Base-by-base conservation (phyloP, 176 grass and related monocot species). In the Oryza australiensis region DNA sequence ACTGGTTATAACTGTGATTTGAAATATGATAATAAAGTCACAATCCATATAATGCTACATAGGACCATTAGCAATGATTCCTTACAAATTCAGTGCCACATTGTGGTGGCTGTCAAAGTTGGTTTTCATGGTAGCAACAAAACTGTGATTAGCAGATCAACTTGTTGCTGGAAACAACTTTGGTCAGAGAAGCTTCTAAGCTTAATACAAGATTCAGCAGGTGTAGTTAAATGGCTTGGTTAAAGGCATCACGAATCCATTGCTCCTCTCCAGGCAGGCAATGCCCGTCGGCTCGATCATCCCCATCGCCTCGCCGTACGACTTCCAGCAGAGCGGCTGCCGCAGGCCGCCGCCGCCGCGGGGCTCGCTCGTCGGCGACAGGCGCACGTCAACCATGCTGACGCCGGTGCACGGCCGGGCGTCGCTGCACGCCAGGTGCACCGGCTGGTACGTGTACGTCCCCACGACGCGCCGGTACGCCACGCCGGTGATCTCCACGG, bases 381-480 rank as follows among this genome's bases (percentile, higher is more conserved):
- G 75, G 59, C 67, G 64, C 64, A 96, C 88, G 40, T 96, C 75
- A 20, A 13, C 68, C 40, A 96, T 63, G 62, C 24, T 83, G 57
- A 96, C 83, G 23, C 88, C 80, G 3, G 86, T 90, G 70, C 87
- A 95, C 32, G 93, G 93, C 29, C 55, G 43, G 69, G 85, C 85
- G 70, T 95, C 90, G 66, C 93, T 95, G 85, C 90, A 95, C 26
- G 93, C 93, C 40, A 92, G 81, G 65, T 81, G 82, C 71, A 79
- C 67, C 23, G 93, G 93, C 43, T 86, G 85, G 85, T 84, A 92
- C 24, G 72, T 72, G 59, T 92, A 95, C 16, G 90, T 95, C 55
- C 90, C 87, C 7, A 71, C 73, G 62, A 96, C 87, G 62, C 72
- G 63, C 66, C 43, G 81, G 90, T 84, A 92, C 28, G 64, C 74